Base-by-base conservation (phyloP, 352 stramenopile genomes). In the Phytophthora hibernalis region DNA sequence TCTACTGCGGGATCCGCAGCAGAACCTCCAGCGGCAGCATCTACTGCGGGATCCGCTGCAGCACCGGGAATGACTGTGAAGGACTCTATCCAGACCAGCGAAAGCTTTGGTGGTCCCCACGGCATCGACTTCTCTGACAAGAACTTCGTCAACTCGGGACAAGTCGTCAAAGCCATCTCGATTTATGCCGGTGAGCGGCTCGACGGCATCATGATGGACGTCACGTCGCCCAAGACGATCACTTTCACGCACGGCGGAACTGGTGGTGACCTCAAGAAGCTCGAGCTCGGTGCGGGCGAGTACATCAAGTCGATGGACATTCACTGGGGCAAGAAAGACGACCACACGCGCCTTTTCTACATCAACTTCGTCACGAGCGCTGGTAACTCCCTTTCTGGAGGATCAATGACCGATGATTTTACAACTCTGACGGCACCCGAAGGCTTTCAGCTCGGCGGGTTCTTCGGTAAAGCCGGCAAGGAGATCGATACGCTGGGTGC, bases 121-220 rank as follows among this genome's bases (percentile, higher is more conserved):
- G 69, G 69, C 7, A 61, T 0, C 5, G 48, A 70, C 13, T 77
- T 77, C 20, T 74, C 69, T 9, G 69, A 77, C 37, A 47, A 67
- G 24, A 64, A 70, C 35, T 62, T 68, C 0, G 68, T 56, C 24
- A 72, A 68, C 8, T 74, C 58, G 9, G 69, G 64, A 26, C 69
- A 77, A 50, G 64, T 24, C 1, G 58, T 77, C 6, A 67, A n/a
- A 16, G 28, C 58, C 5, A 61, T 77, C 10, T 53, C 62, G 1
- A 76, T 76, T 31, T 51, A 65, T 16, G 51, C 55, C 8, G 56
- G 38, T 5, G 35, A 73, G 48, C 64, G 64, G 15, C 45, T 74
- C 7, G 58, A 73, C 26, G 69, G 69, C 28, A 45, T 77, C 20
- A 61, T 21, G 10, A 35, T 77, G 37, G 40, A 59, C 6, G 64